Base-by-base conservation (phyloP, 2,329 filamentous ascomycete species). In the Beauveria pseudobassiana region DNA sequence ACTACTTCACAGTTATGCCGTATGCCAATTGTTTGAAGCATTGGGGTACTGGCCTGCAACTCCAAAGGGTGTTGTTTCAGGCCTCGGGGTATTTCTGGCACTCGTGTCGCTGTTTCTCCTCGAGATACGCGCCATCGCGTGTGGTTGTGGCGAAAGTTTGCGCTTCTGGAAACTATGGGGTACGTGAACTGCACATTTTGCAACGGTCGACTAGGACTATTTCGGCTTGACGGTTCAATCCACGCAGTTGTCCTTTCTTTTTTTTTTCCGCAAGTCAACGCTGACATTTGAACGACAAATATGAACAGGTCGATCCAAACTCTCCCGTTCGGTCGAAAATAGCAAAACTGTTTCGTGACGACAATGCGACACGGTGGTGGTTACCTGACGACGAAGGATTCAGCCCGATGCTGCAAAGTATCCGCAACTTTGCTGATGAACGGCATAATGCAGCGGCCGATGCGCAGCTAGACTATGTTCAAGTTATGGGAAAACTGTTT, bases 301-400 rank as follows among this genome's bases (percentile, higher is more conserved):
- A 8, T 43, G 7, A 50, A 51, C 22, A 97, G 93, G 45, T 96
- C 96, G 71, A 89, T 96, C 26, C 93, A 91, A 67, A 88, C 93
- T 1, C 78, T 85, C 34, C 84, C 84, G 14, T 87, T 93, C 88
- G 93, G 62, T 80, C 77, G 38, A 87, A 87, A 66, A 88, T 98
- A 82, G 86, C 89, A 38, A 82, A 89, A 52, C 73, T 91, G 26
- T 96, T 95, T 80, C 79, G 83, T 63, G 83, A 90, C 49, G 82
- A 85, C 16, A 85, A 87, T 22, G 85, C 92, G 59, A 84, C 84
- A 50, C 81, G 87, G 62, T 97, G 92, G 91, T 99, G 95, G 95
- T 82, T 97, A 3, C 90, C 92, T 2, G 83, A 95, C 71, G 85
- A 91, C 64, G 89, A 93, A 76, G 86, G 84, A 1, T 89, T 89